Conservation (phyloP, 495 filamentous ascomycete genomes). For the Articulospora tetracladia region DNA sequence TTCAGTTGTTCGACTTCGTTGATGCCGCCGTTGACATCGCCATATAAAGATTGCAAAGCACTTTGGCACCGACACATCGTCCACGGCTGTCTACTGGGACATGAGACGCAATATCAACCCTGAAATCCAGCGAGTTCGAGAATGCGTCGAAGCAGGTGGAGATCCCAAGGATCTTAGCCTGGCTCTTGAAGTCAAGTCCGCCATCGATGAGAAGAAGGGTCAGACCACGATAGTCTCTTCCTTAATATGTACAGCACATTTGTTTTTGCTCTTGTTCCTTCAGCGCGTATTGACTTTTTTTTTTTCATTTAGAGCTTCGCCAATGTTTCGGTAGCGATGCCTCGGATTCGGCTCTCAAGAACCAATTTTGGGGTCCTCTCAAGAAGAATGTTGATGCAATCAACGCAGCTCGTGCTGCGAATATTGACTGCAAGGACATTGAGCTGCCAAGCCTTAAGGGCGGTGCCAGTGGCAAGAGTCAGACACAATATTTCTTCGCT, state of each 20-base stretch:
- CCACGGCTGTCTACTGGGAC: background rate
- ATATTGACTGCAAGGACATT: conserved; percentile 1
- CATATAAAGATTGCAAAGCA: conserved; percentile 12
- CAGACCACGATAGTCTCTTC: background rate
- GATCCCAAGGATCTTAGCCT: conserved; percentile 3
- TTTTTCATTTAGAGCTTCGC: conserved; percentile 1
- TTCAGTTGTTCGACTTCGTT: background rate
- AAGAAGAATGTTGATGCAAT: background rate
- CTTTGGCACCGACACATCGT: conserved; percentile 11
- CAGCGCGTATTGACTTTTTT: conserved; percentile 1
- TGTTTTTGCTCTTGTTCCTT: background rate
- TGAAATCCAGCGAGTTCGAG: background rate
- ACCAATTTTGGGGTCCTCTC: conserved; percentile 15
- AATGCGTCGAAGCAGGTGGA: background rate
- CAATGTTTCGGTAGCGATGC: conserved; percentile 10
- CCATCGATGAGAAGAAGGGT: background rate
- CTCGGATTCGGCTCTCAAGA: background rate
- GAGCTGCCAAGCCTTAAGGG: background rate
- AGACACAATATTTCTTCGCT: background rate
- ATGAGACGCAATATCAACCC: background rate
- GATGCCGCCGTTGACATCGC: background rate
- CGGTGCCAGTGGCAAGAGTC: background rate
- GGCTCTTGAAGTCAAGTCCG: background rate
- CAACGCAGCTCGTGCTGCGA: background rate
- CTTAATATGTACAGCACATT: background rate